A percentile compares a stretch with the other conserved stretches of the same genome.
Evolutionary conservation across 2,329 filamentous ascomycete genomes (phyloP).

Genomic region (Fusarium sp.): DNA sequence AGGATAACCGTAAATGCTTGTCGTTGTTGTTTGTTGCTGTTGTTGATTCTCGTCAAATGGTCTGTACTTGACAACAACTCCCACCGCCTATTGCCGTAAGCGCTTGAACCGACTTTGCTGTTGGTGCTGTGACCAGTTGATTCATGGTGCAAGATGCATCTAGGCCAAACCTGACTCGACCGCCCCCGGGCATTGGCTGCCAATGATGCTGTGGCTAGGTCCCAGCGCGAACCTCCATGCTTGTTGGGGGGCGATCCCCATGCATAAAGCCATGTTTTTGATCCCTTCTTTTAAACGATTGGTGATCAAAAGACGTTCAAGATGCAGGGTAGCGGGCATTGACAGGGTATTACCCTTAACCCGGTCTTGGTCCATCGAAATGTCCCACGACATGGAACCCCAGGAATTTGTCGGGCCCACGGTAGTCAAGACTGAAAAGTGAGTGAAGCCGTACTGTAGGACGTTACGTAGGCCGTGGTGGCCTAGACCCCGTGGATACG

Average conservation of each 20-base stretch:
- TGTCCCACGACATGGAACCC: constrained; percentile 37
- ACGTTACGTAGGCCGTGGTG: constrained; percentile 38
- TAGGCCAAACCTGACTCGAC: constrained; percentile 46
- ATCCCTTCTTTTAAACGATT: constrained; percentile 35
- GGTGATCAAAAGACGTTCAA: constrained; percentile 27
- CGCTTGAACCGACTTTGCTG: constrained; percentile 39
- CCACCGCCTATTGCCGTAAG: constrained; percentile 45
- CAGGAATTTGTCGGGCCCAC: constrained; percentile 29
- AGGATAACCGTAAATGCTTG: constrained; percentile 4
- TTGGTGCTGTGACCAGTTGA: constrained; percentile 21
- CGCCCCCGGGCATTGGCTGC: constrained; percentile 39
- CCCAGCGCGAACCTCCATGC: constrained; percentile 40
- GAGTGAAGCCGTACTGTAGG: constrained; percentile 29
- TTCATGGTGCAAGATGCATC: constrained; percentile 41
- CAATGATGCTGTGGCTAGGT: constrained; percentile 46
- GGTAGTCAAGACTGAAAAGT: constrained; percentile 10
- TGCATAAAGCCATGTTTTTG: constrained; percentile 40
- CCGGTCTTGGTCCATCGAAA: constrained; percentile 29
- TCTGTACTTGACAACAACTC: constrained; percentile 21
- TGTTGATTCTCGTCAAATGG: constrained; percentile 8
- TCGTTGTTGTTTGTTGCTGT: constrained; percentile 3
- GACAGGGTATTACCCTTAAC: constrained; percentile 29
- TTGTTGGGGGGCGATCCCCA: constrained; percentile 47
- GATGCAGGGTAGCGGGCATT: constrained; percentile 40
- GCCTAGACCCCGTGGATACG: constrained; percentile 33